Evolutionary conservation across 1,284 basidiomycete species (phyloP), one percentile per base, ranked within the genome.

Genomic region (Malassezia sp.): DNA sequence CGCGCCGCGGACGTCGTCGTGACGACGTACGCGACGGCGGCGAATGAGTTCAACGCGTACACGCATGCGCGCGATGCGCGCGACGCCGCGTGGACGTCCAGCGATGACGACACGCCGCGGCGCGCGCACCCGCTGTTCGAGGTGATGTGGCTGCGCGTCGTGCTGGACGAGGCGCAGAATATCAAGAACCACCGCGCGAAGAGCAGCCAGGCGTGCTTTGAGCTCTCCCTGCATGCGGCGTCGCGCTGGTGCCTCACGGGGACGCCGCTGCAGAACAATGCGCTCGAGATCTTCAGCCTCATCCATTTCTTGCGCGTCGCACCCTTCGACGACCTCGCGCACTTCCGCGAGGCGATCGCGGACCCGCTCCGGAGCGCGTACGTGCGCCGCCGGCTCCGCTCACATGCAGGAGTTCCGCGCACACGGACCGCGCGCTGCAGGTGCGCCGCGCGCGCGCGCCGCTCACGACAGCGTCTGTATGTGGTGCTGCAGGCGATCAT

Each of bases 141-240:
- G 10, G 75, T 84, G 34, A 79, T 80, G 56, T 96, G 86, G 86
- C 82, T 80, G 71, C 77, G 89, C 6, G 75, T 91, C 41, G 84
- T 91, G 14, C 75, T 93, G 0, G 86, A 95, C 63, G 91, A 97
- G 69, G 91, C 91, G 0, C 91, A 97, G 66, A 89, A 85, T 62
- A 96, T 97, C 75, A 96, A 96, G 77, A 93, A 95, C 63, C 76
- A 80, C 49, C 82, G 78, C 26, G 86, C 90, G 0, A 85, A 88
- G 67, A 77, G 79, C 23, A 81, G 65, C 1, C 75, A 81, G 32
- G 88, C 86, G 0, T 90, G 88, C 51, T 85, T 79, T 49, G 82
- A 77, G 1, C 75, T 97, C 9, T 72, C 57, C 0, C 33, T 39
- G 10, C 56, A 53, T 15, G 52, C 61, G 4, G 44, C 47, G 8